A percentile compares a stretch with the other conserved stretches of the same genome.
These are phyloP conservation scores for Basidioascus undulatus DNA, from an alignment of 768 basidiomycete genomes.

Conservation along the genomic window DNA sequence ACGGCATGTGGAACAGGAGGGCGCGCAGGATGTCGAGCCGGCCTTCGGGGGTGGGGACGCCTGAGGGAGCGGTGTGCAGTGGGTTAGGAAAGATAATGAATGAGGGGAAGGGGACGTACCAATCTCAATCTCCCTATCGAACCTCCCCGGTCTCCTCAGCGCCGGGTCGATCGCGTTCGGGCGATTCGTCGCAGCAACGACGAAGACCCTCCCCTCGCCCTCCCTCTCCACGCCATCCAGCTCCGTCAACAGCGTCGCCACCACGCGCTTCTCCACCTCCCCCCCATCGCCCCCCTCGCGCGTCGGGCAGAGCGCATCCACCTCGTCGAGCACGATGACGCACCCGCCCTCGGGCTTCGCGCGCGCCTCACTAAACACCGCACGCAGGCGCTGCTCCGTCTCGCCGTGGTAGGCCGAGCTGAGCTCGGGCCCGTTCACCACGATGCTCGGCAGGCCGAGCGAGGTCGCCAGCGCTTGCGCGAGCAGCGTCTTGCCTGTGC, in stretches of 20 bases:
- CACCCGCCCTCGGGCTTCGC: constrained; percentile 58
- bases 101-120: constrained; percentile 24
- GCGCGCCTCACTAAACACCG: constrained; percentile 73
- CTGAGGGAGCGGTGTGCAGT: constrained; percentile 20
- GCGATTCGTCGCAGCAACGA: constrained; percentile 86
- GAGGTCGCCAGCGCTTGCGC: constrained; percentile 82
- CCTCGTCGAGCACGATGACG: constrained; percentile 84
- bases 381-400: constrained; percentile 71
- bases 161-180: constrained; percentile 93
- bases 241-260: constrained; percentile 78
- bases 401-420: constrained; percentile 93
- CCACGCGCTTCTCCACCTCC: constrained; percentile 88
- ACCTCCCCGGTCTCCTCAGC: constrained; percentile 62
- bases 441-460: constrained; percentile 61
- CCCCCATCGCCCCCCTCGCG: constrained; percentile 74
- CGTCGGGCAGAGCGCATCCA: constrained; percentile 78
- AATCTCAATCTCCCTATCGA: constrained; percentile 89
- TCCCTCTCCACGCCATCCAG: constrained; percentile 51
- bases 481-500: constrained; percentile 92
- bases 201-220: constrained; percentile 48
- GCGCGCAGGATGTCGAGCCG: constrained; percentile 71
- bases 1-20: constrained; percentile 53
- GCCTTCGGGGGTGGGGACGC: constrained; percentile 67
- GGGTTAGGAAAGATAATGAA: neutral
- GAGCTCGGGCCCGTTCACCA: constrained; percentile 85